Percentiles rank a stretch among this genome's conserved stretches.
phyloP scores from a whole-genome alignment of 2,329 filamentous ascomycete species.

The Fusarium abutilonis region DNA sequence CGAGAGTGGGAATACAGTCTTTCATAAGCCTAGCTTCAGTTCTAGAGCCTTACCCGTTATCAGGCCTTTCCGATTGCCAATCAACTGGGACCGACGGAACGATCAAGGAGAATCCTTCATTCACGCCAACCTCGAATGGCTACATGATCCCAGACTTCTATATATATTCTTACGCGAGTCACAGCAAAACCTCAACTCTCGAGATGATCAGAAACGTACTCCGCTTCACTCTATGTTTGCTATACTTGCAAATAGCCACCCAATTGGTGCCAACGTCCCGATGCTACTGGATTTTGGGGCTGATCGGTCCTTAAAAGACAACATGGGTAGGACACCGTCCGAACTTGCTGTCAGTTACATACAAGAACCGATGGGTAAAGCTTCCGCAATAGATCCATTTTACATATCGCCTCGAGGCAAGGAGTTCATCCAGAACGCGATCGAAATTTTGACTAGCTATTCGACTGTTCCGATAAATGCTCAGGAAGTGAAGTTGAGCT shows the following conservation, averaged over 20 bases:
- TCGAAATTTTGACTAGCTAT: neutral
- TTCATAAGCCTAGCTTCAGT: neutral
- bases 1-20: neutral
- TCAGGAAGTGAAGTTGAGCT: neutral
- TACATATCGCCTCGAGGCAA: too few relatives aligned
- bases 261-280: too few relatives aligned
- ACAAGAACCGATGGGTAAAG: too few relatives aligned
- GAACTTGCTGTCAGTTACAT: neutral
- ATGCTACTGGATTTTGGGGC: conserved; percentile 1
- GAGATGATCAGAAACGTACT: neutral
- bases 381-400: too few relatives aligned
- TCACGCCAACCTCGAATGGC: neutral
- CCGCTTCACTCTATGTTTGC: neutral
- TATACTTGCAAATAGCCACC: too few relatives aligned
- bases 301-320: neutral
- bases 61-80: too few relatives aligned
- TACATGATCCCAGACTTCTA: neutral
- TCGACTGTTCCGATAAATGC: neutral
- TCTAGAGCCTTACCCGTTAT: too few relatives aligned
- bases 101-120: neutral
- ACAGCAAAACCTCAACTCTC: neutral
- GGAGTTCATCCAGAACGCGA: neutral
- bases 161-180: neutral
- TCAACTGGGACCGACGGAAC: too few relatives aligned
- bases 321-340: neutral